A percentile compares a stretch with the other conserved stretches of the same genome.
Evolutionary conservation across 805 yeast genomes (phyloP).

Genomic region (Yarrowia bubula): DNA sequence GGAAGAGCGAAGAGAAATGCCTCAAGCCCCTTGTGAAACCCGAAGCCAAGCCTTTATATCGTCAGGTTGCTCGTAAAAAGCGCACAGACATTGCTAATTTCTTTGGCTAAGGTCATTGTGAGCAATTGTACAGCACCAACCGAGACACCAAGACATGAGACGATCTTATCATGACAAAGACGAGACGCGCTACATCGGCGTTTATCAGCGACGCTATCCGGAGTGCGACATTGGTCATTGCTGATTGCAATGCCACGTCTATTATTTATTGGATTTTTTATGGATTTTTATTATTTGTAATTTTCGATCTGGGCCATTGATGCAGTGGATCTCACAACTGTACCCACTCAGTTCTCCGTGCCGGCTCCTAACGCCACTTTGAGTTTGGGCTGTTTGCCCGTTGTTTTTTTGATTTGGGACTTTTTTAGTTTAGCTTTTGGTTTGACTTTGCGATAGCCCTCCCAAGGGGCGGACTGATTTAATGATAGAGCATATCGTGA

Average conservation of each 20-base stretch:
- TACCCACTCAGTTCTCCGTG: not conserved
- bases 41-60: not conserved
- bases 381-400: not conserved
- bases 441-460: slow-evolving; percentile 13
- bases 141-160: too few relatives aligned
- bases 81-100: not conserved
- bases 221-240: not conserved
- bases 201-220: too few relatives aligned
- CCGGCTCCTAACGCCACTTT: not conserved
- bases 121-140: not conserved
- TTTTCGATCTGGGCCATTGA: not conserved
- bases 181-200: too few relatives aligned
- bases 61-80: not conserved
- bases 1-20: not conserved
- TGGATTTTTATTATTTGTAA: not conserved
- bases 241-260: not conserved
- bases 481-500: not conserved
- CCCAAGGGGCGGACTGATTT: slow-evolving; percentile 9
- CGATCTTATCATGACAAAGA: too few relatives aligned
- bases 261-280: not conserved
- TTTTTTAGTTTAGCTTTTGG: not conserved
- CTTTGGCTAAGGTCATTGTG: not conserved
- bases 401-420: not conserved
- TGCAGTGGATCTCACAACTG: not conserved
- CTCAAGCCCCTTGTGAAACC: not conserved